Conservation (phyloP, 352 stramenopile genomes). For the Globisporangium echinulatum region DNA sequence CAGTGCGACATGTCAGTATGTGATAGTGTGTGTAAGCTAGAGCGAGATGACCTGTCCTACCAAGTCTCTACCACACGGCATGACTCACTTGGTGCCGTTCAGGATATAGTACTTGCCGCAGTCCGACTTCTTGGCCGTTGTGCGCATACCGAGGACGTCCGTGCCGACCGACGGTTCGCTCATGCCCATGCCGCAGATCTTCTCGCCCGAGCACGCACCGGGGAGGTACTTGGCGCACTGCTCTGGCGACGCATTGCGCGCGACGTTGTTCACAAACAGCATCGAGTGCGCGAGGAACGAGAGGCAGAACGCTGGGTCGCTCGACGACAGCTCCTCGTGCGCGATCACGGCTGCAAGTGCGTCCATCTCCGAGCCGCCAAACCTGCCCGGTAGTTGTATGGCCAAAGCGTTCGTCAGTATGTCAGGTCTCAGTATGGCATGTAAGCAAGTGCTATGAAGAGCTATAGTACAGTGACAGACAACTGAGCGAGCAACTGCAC, state of each 20-base stretch:
- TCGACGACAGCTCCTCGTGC: constrained; percentile 94
- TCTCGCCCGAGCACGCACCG: constrained; percentile 86
- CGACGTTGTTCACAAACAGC: constrained; percentile 93
- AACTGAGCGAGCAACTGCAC: constrained; percentile 3
- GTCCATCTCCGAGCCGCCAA: constrained; percentile 95
- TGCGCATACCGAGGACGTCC: constrained; percentile 94
- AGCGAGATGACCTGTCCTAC: background rate
- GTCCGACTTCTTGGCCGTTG: constrained; percentile 85
- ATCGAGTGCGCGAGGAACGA: constrained; percentile 95
- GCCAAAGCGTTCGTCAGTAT: background rate
- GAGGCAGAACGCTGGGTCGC: constrained; percentile 97
- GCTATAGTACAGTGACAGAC: background rate
- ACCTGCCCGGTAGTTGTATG: constrained; percentile 24
- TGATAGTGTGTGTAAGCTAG: no score
- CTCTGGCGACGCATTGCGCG: constrained; percentile 83
- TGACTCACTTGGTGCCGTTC: constrained; percentile 75
- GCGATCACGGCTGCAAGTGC: constrained; percentile 92
- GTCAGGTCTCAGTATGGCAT: background rate
- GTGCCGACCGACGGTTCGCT: constrained; percentile 96
- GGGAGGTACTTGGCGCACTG: constrained; percentile 90
- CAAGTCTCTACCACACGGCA: background rate
- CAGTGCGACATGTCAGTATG: background rate
- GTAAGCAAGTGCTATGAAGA: no score
- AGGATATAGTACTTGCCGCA: constrained; percentile 89
- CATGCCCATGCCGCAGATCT: constrained; percentile 99